These are phyloP conservation scores for Solanum sitiens DNA, from an alignment of 257 asterid species.

Conservation along the genomic window DNA sequence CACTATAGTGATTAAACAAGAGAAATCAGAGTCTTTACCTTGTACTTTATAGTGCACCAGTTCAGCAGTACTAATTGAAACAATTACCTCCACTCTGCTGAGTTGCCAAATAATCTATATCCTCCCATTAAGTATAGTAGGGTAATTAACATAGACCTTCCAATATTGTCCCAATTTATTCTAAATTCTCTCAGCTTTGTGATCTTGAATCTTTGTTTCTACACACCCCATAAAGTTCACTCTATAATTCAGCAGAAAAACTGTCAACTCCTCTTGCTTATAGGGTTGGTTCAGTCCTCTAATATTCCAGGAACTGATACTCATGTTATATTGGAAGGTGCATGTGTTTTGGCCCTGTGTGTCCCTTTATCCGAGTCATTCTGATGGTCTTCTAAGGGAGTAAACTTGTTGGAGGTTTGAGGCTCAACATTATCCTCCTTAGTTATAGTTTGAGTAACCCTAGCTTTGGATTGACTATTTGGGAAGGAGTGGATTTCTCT, in stretches of 20 bases:
- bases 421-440: too few relatives aligned
- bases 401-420: too few relatives aligned
- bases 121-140: too few relatives aligned
- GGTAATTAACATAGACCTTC: not conserved
- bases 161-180: not conserved
- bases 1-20: not conserved
- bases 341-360: not conserved
- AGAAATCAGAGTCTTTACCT: not conserved
- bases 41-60: not conserved
- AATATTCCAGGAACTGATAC: too few relatives aligned
- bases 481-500: too few relatives aligned
- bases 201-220: not conserved
- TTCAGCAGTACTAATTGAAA: not conserved
- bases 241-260: not conserved
- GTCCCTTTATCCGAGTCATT: not conserved
- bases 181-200: not conserved
- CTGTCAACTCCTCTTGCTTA: too few relatives aligned
- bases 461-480: too few relatives aligned
- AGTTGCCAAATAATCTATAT: not conserved
- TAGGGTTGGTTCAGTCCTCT: not conserved
- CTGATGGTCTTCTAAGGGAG: not conserved
- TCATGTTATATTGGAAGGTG: not conserved
- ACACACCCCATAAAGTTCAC: not conserved
- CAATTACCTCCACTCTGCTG: not conserved
- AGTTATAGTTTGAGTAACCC: too few relatives aligned